phyloP scores from a whole-genome alignment of 305 asterid species.

The Fraxinus xanthoxyloides region DNA sequence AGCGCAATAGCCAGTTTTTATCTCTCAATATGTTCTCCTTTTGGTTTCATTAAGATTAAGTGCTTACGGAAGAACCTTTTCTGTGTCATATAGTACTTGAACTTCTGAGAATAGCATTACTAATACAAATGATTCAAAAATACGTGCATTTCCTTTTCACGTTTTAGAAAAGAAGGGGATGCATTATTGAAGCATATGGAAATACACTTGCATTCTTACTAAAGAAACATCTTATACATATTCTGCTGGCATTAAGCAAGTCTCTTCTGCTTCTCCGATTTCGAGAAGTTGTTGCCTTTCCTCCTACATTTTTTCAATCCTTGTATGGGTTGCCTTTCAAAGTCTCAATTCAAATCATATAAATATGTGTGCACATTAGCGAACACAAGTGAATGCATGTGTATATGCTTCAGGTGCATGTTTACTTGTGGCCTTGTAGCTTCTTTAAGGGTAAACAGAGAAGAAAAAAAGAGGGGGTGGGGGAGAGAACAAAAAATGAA shows the following conservation, averaged over 20 bases:
- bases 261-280: neutral
- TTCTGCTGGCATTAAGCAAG: conserved; percentile 1
- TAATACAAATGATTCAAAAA: neutral
- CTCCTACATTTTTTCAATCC: neutral
- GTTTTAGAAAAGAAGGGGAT: neutral
- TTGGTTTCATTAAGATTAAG: neutral
- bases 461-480: no score
- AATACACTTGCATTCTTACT: neutral
- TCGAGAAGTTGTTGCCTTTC: neutral
- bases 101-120: neutral
- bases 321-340: neutral
- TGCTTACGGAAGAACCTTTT: neutral
- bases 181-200: conserved; percentile 8
- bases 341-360: neutral
- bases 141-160: neutral
- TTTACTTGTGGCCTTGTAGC: neutral
- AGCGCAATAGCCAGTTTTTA: conserved; percentile 2
- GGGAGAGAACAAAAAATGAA: neutral
- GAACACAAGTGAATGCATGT: neutral
- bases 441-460: neutral
- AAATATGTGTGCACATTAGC: neutral
- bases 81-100: neutral
- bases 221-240: neutral
- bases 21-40: neutral
- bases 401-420: neutral